Base-by-base conservation (phyloP, 495 filamentous ascomycete genomes). In the Neurospora sp. region DNA sequence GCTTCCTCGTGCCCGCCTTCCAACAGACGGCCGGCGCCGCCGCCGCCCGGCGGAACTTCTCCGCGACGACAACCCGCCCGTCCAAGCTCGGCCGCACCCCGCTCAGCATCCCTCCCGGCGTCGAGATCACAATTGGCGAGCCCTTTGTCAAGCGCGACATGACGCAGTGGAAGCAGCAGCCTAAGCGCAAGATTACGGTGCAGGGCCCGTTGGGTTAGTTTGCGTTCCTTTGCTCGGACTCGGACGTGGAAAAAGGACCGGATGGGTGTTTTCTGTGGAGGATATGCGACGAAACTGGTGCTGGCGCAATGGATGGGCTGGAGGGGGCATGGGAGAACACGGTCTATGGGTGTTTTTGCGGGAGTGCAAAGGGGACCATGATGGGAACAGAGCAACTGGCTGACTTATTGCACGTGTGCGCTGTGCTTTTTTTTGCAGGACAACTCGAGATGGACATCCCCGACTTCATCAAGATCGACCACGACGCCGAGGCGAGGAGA, bases 81-180 rank as follows among this genome's bases (percentile, higher is more conserved):
- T 98, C 95, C 70, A 93, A 97, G 84, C 90, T 98, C 73, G 95
- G 95, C 76, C 86, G 88, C 76, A 91, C 92, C 59, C 88, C 94
- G 39, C 87, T 99, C 75, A 90, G 93, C 69, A 86, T 98, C 5
- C 96, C 96, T 4, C 89, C 92, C 0, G 92, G 93, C 75, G 94
- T 98, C 40, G 89, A 89, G 39, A 84, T 98, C 73, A 81, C 88
- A 40, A 84, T 92, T 54, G 85, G 92, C 69, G 86, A 90, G 48
- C 88, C 89, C 8, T 85, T 80, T 44, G 76, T 80, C 6, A 86
- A 82, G 77, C 89, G 86, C 71, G 86, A 86, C 12, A 78, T 81
- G 31, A 85, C 87, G 48, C 87, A 81, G 11, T 86, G 85, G n/a
- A 78, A 83, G 18, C 76, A 85, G 70, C 87, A 89, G 76, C 80